These are phyloP conservation scores for Whalleya microplaca DNA, from an alignment of 2,329 filamentous ascomycete genomes.

Conservation along the genomic window DNA sequence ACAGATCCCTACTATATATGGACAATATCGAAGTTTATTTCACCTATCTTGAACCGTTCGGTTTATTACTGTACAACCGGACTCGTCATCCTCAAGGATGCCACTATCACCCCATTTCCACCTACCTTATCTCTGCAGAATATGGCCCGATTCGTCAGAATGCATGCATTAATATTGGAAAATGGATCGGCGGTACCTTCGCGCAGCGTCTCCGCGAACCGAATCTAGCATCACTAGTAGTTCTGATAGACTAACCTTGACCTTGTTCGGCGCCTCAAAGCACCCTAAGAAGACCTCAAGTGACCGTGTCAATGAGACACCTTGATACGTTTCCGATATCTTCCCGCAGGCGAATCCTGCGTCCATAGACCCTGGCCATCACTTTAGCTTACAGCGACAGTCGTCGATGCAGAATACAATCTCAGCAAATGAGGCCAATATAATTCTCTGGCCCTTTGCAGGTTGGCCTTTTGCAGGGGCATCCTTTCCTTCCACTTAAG, in stretches of 20 bases:
- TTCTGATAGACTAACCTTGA: not conserved
- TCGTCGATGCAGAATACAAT: conserved; percentile 8
- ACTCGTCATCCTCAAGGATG: conserved; percentile 18
- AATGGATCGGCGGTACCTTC: conserved; percentile 24
- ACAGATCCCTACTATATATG: conserved; percentile 20
- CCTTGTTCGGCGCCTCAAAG: not conserved
- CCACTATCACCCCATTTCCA: conserved; percentile 10
- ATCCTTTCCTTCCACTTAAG: conserved; percentile 10
- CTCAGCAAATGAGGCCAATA: conserved; percentile 25
- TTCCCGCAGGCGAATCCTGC: conserved; percentile 13
- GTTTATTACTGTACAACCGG: conserved; percentile 19
- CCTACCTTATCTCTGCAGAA: conserved; percentile 20
- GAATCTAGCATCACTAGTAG: conserved; percentile 10
- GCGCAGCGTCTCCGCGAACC: conserved; percentile 7
- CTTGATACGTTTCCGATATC: conserved; percentile 8
- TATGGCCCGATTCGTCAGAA: conserved; percentile 12
- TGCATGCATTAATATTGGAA: conserved; percentile 25
- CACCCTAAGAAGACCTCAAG: not conserved
- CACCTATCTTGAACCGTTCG: conserved; percentile 22
- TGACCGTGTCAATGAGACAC: conserved; percentile 14
- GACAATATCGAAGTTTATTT: conserved; percentile 25
- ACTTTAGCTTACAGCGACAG: conserved; percentile 10
- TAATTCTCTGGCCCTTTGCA: conserved; percentile 37
- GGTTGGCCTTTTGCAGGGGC: conserved; percentile 20
- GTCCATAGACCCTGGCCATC: conserved; percentile 20